Evolutionary conservation across 305 asterid genomes (phyloP).

Genomic region (Fraxinus platypoda): DNA sequence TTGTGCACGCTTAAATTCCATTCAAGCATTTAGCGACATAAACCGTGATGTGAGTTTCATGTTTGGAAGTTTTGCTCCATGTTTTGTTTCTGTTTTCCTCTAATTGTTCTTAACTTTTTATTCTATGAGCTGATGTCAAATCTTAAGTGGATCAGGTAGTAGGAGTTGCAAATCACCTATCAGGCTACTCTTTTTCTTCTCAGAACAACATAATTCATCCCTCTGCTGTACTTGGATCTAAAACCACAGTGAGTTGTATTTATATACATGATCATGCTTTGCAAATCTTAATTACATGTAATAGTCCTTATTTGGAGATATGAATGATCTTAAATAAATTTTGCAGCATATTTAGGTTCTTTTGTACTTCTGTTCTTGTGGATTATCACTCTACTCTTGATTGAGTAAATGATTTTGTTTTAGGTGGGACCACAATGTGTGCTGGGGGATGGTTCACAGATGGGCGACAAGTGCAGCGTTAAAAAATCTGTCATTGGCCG

Average conservation of each 20-base stretch:
- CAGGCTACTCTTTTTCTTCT: slow-evolving; percentile 78
- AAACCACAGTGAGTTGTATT: slow-evolving; percentile 76
- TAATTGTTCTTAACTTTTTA: background rate
- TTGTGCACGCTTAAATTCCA: slow-evolving; percentile 79
- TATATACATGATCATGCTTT: slow-evolving; percentile 27
- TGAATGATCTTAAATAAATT: slow-evolving; percentile 16
- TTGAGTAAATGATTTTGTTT: slow-evolving; percentile 17
- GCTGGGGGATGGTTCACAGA: slow-evolving; percentile 90
- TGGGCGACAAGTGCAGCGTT: slow-evolving; percentile 98
- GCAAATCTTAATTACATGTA: slow-evolving; percentile 22
- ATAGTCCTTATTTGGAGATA: slow-evolving; percentile 6
- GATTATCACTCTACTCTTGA: slow-evolving; percentile 6
- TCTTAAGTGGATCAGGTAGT: slow-evolving; percentile 55
- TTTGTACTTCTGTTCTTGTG: slow-evolving; percentile 5
- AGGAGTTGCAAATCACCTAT: slow-evolving; percentile 89
- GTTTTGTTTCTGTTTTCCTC: slow-evolving; percentile 1
- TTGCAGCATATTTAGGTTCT: background rate
- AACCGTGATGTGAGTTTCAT: slow-evolving; percentile 76
- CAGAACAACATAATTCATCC: slow-evolving; percentile 94
- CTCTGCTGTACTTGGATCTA: slow-evolving; percentile 74
- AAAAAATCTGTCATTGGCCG: slow-evolving; percentile 95
- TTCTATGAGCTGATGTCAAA: slow-evolving; percentile 9
- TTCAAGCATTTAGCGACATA: slow-evolving; percentile 88
- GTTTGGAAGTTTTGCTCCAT: slow-evolving; percentile 17
- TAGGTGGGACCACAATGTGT: slow-evolving; percentile 99